These are phyloP conservation scores for Leucocoprinus sp. DNA, from an alignment of 768 basidiomycete species.

Conservation along the genomic window DNA sequence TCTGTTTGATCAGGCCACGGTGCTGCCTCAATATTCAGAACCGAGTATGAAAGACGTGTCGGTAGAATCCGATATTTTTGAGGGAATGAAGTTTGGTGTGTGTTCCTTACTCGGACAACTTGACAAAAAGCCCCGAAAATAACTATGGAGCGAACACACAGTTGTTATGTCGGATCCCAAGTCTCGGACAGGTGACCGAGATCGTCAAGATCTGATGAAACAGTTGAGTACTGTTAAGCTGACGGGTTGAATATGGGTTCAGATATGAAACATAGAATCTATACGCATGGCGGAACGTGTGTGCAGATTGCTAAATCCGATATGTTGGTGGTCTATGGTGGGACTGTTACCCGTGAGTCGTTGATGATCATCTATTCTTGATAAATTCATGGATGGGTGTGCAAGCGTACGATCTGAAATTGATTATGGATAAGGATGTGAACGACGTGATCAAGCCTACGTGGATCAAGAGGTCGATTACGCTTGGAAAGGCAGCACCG, in stretches of 20 bases:
- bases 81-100: conserved; percentile 75
- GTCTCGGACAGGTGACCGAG: conserved; percentile 54
- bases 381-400: not conserved
- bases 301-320: conserved; percentile 51
- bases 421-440: conserved; percentile 60
- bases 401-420: conserved; percentile 62
- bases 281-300: conserved; percentile 59
- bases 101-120: no score
- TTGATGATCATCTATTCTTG: not conserved
- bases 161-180: conserved; percentile 74
- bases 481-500: conserved; percentile 44
- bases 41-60: conserved; percentile 52
- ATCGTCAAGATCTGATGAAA: conserved; percentile 63
- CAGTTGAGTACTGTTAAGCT: conserved; percentile 35
- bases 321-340: conserved; percentile 59
- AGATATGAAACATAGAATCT: conserved; percentile 43
- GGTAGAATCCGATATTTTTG: conserved; percentile 59
- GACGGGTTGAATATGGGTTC: no score
- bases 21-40: conserved; percentile 63
- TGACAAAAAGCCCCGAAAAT: conserved; percentile 1
- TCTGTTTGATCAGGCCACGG: conserved; percentile 32
- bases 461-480: conserved; percentile 81
- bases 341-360: conserved; percentile 56
- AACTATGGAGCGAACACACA: conserved; percentile 19
- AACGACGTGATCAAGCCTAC: conserved; percentile 70